These are phyloP conservation scores for Fusarium sulawesiense DNA, from an alignment of 2,329 filamentous ascomycete genomes.

Conservation along the genomic window DNA sequence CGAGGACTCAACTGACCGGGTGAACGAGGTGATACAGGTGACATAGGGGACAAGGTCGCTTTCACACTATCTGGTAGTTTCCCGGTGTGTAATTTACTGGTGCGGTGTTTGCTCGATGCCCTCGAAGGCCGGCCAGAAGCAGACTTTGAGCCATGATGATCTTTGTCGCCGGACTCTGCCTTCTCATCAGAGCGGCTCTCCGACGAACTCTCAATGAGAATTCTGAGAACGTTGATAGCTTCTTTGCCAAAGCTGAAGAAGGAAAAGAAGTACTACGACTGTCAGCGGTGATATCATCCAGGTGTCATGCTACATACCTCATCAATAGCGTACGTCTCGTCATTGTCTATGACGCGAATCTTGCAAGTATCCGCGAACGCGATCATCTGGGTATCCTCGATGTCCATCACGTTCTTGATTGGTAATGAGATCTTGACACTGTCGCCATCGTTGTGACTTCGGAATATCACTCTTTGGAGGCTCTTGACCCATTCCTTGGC, in stretches of 20 bases:
- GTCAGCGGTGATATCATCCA: slow-evolving; percentile 4
- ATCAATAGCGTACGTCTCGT: slow-evolving; percentile 94
- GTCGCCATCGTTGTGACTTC: slow-evolving; percentile 94
- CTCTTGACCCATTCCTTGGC: slow-evolving; percentile 98
- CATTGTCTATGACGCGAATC: slow-evolving; percentile 90
- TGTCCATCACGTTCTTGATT: slow-evolving; percentile 87
- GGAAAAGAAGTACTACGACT: slow-evolving; percentile 88
- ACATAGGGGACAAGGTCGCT: slow-evolving; percentile 68
- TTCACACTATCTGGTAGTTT: slow-evolving; percentile 68
- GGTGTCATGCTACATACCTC: slow-evolving; percentile 68
- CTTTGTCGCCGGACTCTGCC: slow-evolving; percentile 27
- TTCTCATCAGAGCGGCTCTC: slow-evolving; percentile 49
- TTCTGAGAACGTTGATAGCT: slow-evolving; percentile 81
- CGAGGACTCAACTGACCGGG: slow-evolving; percentile 62
- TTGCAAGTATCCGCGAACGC: slow-evolving; percentile 95
- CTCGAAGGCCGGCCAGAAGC: slow-evolving; percentile 41
- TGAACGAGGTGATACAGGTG: slow-evolving; percentile 60
- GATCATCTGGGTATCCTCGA: slow-evolving; percentile 90
- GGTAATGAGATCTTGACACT: slow-evolving; percentile 96
- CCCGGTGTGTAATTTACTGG: slow-evolving; percentile 51
- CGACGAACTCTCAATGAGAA: slow-evolving; percentile 71
- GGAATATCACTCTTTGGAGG: slow-evolving; percentile 93
- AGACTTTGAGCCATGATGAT: slow-evolving; percentile 29
- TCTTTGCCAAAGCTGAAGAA: slow-evolving; percentile 91
- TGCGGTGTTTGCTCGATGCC: slow-evolving; percentile 44